Conservation (phyloP, 2,329 filamentous ascomycete species). For the Ophiostoma novo-ulmi region DNA sequence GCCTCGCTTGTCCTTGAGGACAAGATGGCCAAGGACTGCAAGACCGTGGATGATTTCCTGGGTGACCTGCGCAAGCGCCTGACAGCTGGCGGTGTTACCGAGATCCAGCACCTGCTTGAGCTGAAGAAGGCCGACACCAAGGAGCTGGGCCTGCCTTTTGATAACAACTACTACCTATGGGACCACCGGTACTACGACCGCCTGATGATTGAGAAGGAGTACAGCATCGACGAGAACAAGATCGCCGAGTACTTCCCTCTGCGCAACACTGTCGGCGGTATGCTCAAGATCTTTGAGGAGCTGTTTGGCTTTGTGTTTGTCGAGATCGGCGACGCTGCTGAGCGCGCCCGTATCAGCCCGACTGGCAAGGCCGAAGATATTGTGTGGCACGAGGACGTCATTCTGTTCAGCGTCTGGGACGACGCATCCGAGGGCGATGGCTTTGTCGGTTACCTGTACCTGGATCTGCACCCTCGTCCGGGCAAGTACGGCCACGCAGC, state of each 20-base stretch:
- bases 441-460: constrained; percentile 78
- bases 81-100: constrained; percentile 62
- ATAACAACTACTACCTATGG: constrained; percentile 76
- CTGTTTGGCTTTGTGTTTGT: constrained; percentile 76
- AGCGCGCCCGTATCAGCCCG: constrained; percentile 59
- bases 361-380: constrained; percentile 67
- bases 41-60: constrained; percentile 68
- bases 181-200: constrained; percentile 76
- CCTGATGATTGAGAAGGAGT: constrained; percentile 75
- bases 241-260: constrained; percentile 83
- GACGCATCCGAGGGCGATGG: constrained; percentile 63
- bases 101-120: constrained; percentile 63
- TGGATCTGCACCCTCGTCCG: constrained; percentile 72
- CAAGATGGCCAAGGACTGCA: constrained; percentile 77
- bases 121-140: constrained; percentile 68
- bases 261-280: constrained; percentile 64
- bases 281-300: constrained; percentile 79
- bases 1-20: constrained; percentile 71
- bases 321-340: constrained; percentile 58
- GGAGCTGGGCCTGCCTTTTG: constrained; percentile 52
- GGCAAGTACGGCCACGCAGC: constrained; percentile 83
- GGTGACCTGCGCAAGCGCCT: constrained; percentile 63
- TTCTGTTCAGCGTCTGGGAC: constrained; percentile 77
- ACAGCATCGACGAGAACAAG: constrained; percentile 70
- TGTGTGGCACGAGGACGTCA: constrained; percentile 78